Conservation (phyloP, 108 stramenopile genomes). For the Parmales sp. region DNA sequence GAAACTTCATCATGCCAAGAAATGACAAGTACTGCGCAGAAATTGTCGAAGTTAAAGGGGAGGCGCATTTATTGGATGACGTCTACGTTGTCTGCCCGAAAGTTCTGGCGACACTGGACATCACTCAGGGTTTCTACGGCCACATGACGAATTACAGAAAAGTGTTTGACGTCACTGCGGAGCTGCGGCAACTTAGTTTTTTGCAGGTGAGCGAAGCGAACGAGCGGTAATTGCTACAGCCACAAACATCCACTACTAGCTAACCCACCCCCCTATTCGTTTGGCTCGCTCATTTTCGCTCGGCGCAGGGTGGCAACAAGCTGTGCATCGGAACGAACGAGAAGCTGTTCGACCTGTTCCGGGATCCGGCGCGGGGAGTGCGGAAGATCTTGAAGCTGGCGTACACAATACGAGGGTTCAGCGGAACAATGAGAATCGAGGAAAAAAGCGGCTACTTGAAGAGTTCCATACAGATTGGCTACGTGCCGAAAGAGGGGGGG, state of each 20-base stretch:
- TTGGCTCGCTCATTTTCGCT: too few species aligned
- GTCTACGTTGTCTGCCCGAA: not conserved
- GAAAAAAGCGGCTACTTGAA: not conserved
- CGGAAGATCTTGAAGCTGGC: not conserved
- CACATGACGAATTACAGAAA: not conserved
- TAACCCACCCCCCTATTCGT: too few species aligned
- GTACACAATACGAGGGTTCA: not conserved
- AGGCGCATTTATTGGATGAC: not conserved
- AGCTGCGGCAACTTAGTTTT: not conserved
- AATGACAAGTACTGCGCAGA: constrained; percentile 6
- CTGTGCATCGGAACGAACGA: not conserved
- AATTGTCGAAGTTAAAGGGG: constrained; percentile 16
- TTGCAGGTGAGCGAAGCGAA: too few species aligned
- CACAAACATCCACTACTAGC: too few species aligned
- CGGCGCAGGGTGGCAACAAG: constrained; percentile 5
- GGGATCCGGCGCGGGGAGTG: not conserved
- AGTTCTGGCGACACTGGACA: not conserved
- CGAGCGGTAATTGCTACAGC: too few species aligned
- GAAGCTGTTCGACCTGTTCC: not conserved
- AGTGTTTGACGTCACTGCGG: constrained; percentile 3
- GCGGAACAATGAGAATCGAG: not conserved
- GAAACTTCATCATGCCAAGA: constrained; percentile 26
- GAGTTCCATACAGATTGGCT: not conserved
- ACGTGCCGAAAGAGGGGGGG: not conserved
- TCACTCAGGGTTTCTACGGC: constrained; percentile 6